A percentile compares a stretch with the other conserved stretches of the same genome.
phyloP scores from a whole-genome alignment of 306 rosid species.

The Lotus japonicus region DNA sequence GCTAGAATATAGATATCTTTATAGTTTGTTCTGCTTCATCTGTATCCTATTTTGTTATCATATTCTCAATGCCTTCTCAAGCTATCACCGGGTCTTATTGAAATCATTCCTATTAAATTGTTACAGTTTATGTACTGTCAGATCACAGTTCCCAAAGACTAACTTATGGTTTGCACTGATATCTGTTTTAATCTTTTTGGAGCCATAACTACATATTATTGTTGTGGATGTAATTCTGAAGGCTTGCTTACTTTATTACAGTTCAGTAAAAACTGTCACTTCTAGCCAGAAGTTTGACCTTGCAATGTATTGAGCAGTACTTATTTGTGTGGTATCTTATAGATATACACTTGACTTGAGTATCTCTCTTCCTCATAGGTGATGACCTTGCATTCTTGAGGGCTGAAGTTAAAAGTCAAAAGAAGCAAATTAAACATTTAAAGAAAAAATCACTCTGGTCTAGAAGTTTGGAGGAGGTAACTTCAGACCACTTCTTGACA shows the following conservation, averaged over 20 bases:
- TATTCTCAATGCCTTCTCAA: constrained; percentile 1
- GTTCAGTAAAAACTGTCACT: constrained; percentile 37
- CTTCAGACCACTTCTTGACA: constrained; percentile 14
- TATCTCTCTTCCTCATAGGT: constrained; percentile 38
- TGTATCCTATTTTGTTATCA: background rate
- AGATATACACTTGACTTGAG: constrained; percentile 10
- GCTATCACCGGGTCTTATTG: constrained; percentile 9
- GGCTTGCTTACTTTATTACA: background rate
- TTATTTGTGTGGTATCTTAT: background rate
- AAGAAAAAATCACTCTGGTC: constrained; percentile 88
- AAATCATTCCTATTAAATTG: background rate
- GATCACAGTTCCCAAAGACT: background rate
- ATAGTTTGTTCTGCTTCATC: background rate
- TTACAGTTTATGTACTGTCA: background rate
- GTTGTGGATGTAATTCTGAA: constrained; percentile 8
- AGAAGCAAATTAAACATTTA: constrained; percentile 55
- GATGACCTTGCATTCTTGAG: constrained; percentile 47
- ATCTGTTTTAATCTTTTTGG: background rate
- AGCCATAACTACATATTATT: constrained; percentile 1
- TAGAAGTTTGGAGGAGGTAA: constrained; percentile 86
- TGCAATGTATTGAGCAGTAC: constrained; percentile 10
- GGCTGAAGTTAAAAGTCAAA: constrained; percentile 62
- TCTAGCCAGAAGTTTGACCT: constrained; percentile 37
- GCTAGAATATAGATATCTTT: background rate
- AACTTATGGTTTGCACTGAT: constrained; percentile 5